A percentile compares a stretch with the other conserved stretches of the same genome.
These are phyloP conservation scores for Trichocladium uniseriatum DNA, from an alignment of 495 filamentous ascomycete species.

Conservation along the genomic window DNA sequence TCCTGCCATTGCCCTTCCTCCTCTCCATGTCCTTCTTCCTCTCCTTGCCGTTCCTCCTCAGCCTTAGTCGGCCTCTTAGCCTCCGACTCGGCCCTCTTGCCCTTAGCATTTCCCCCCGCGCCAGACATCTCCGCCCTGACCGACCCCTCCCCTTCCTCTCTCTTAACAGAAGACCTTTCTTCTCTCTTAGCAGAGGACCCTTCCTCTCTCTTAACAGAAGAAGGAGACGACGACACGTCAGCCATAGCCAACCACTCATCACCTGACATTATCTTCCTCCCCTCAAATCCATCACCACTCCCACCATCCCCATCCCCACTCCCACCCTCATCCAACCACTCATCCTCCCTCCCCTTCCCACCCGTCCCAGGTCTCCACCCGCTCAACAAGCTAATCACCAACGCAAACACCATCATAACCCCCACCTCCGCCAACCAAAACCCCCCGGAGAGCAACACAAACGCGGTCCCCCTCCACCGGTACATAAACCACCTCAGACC, in stretches of 20 bases:
- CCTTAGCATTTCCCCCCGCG: no score
- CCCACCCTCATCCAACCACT: background rate
- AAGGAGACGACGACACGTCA: no score
- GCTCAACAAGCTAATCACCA: constrained; percentile 3
- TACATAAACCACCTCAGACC: constrained; percentile 85
- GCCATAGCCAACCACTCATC: no score
- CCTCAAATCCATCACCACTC: background rate
- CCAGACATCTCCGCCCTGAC: no score
- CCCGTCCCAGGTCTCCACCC: background rate
- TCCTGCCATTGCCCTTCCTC: constrained; percentile 3
- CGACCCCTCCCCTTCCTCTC: background rate
- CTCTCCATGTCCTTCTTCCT: constrained; percentile 7
- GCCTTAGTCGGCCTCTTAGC: no score
- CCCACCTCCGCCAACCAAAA: constrained; percentile 72
- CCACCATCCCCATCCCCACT: no score
- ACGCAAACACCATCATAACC: constrained; percentile 35
- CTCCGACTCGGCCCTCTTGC: background rate
- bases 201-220: no score
- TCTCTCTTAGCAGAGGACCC: no score
- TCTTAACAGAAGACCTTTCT: background rate
- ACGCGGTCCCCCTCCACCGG: constrained; percentile 58
- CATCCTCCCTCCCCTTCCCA: background rate
- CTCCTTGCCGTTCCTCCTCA: background rate
- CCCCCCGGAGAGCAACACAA: constrained; percentile 51
- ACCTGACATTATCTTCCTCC: no score